These are phyloP conservation scores for Mycena alexandri DNA, from an alignment of 768 basidiomycete species.

Conservation along the genomic window DNA sequence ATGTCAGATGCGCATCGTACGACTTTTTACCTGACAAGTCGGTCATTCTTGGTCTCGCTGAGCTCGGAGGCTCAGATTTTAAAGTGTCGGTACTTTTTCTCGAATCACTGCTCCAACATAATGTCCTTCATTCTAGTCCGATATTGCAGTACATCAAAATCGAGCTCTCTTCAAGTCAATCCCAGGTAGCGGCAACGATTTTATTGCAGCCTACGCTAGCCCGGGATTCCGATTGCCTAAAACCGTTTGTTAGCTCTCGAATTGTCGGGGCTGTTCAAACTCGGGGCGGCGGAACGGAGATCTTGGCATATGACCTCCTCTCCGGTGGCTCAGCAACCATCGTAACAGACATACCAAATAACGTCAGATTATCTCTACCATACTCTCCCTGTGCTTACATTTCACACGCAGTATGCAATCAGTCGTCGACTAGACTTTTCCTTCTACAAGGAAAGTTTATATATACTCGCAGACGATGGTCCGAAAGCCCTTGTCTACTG, in stretches of 20 bases:
- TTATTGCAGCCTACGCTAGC: conserved; percentile 23
- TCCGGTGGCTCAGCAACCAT: conserved; percentile 13
- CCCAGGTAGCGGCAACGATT: conserved; percentile 2
- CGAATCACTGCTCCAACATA: not conserved
- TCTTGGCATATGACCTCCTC: conserved; percentile 27
- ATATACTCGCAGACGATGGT: conserved; percentile 30
- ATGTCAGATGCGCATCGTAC: conserved; percentile 23
- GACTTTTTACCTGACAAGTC: conserved; percentile 29
- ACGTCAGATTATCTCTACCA: conserved; percentile 4
- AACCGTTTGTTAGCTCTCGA: conserved; percentile 32
- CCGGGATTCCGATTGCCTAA: conserved; percentile 22
- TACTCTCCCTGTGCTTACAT: not conserved
- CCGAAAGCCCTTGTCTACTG: conserved; percentile 26
- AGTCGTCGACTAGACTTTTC: conserved; percentile 31
- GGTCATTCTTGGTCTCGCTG: conserved; percentile 25
- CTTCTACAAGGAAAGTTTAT: conserved; percentile 18
- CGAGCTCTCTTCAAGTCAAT: not conserved
- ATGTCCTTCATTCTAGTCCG: conserved; percentile 7
- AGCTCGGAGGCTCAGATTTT: conserved; percentile 26
- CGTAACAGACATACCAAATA: conserved; percentile 27
- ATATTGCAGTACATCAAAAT: conserved; percentile 20
- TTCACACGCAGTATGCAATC: conserved; percentile 20
- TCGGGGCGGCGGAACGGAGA: conserved; percentile 18
- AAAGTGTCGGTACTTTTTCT: conserved; percentile 24
- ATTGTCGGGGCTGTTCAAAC: conserved; percentile 32